phyloP scores from a whole-genome alignment of 257 asterid genomes.

The Dorcoceras hygrometricum region DNA sequence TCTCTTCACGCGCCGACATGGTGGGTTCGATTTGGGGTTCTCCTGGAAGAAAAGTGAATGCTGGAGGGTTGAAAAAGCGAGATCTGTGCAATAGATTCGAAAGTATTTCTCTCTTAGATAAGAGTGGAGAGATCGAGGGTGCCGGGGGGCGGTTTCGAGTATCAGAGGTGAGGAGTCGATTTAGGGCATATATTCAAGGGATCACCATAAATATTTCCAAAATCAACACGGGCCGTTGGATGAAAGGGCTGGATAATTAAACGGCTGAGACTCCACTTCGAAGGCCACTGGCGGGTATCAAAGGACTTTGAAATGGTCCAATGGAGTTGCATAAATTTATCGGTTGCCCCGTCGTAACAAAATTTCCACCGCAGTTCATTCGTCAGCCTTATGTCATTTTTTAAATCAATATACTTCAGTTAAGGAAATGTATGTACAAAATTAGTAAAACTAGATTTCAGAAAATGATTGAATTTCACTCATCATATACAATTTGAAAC shows the following conservation, averaged over 20 bases:
- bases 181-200: slow-evolving; percentile 7
- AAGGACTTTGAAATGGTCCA: background rate
- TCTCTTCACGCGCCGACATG: slow-evolving; percentile 60
- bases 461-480: too few relatives aligned
- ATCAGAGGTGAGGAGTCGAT: slow-evolving; percentile 6
- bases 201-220: background rate
- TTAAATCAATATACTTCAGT: too few relatives aligned
- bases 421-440: too few relatives aligned
- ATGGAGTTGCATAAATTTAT: too few relatives aligned
- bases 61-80: slow-evolving; percentile 7
- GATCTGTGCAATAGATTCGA: background rate
- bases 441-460: too few relatives aligned
- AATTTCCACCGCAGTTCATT: too few relatives aligned
- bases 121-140: background rate
- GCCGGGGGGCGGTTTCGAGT: background rate
- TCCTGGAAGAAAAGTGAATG: background rate
- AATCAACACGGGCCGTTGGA: background rate
- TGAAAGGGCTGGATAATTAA: background rate
- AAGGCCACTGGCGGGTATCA: too few relatives aligned
- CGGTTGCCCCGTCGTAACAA: too few relatives aligned
- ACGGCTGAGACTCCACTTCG: background rate
- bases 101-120: background rate
- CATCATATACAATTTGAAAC: too few relatives aligned
- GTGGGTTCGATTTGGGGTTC: slow-evolving; percentile 20
- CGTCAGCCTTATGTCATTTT: too few relatives aligned